phyloP scores from a whole-genome alignment of 129 eudicot genomes.

The Lactuca sativa region DNA sequence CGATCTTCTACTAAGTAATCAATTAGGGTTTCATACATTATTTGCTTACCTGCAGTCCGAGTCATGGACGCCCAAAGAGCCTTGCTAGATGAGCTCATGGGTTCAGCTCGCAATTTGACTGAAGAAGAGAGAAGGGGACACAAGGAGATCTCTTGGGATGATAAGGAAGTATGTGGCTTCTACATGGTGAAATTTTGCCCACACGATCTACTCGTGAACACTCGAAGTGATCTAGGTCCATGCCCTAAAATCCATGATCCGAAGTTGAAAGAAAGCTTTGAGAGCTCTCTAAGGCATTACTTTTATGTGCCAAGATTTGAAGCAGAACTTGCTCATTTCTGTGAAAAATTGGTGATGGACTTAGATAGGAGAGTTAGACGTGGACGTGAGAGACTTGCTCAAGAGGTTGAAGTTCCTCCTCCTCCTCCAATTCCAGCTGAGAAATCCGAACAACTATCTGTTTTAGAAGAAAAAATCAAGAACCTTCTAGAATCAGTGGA shows the following conservation, averaged over 20 bases:
- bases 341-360: conserved; percentile 95
- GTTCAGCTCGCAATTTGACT: conserved; percentile 90
- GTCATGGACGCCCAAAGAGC: conserved; percentile 98
- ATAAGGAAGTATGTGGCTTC: conserved; percentile 82
- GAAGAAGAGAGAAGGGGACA: conserved; percentile 94
- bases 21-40: conserved; percentile 16
- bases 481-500: conserved; percentile 92
- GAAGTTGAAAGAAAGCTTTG: conserved; percentile 96
- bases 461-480: conserved; percentile 90
- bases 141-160: conserved; percentile 89
- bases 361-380: conserved; percentile 91
- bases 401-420: conserved; percentile 76
- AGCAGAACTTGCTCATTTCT: conserved; percentile 94
- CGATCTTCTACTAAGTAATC: neutral
- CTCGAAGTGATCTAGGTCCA: conserved; percentile 86
- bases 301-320: conserved; percentile 89
- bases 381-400: conserved; percentile 96
- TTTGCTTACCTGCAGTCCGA: conserved; percentile 4
- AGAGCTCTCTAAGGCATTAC: conserved; percentile 90
- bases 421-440: conserved; percentile 83
- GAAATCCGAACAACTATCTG: conserved; percentile 84
- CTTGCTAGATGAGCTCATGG: conserved; percentile 97
- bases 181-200: conserved; percentile 98
- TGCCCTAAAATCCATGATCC: conserved; percentile 91
- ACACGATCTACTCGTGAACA: conserved; percentile 91